Conservation (phyloP, 106 monocot genomes). For the Apostasia ramifera region DNA sequence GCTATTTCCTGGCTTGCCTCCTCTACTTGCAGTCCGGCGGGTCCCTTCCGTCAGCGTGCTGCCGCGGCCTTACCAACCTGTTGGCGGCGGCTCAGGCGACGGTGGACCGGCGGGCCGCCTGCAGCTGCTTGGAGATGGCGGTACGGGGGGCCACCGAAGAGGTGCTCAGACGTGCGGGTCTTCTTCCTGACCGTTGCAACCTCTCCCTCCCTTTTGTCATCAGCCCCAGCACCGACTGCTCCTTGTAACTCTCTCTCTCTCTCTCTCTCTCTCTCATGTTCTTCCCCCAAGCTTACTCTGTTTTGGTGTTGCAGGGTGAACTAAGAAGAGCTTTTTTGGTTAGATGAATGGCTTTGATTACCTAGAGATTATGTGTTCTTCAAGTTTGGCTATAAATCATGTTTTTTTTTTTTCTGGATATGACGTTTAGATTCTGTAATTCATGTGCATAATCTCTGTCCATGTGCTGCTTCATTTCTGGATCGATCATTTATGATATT, state of each 20-base stretch:
- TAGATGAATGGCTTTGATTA: too few relatives aligned
- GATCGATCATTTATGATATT: too few relatives aligned
- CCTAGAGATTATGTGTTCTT: too few relatives aligned
- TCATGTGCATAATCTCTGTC: too few relatives aligned
- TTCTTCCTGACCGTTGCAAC: constrained; percentile 7
- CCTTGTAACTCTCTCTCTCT: constrained; percentile 8
- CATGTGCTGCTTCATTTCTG: too few relatives aligned
- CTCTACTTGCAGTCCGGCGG: background rate
- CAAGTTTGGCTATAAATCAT: too few relatives aligned
- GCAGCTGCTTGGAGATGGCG: constrained; percentile 15
- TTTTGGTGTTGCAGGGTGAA: background rate
- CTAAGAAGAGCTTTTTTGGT: background rate
- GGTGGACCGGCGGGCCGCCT: constrained; percentile 5
- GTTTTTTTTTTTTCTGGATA: too few relatives aligned
- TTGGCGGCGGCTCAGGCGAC: background rate
- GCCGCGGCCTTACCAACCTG: constrained; percentile 1
- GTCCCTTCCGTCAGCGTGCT: background rate
- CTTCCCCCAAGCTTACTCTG: background rate
- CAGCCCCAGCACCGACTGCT: constrained; percentile 16
- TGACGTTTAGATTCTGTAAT: too few relatives aligned
- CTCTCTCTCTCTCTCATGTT: constrained; percentile 1
- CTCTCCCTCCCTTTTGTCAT: constrained; percentile 7
- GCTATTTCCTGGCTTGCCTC: constrained; percentile 8
- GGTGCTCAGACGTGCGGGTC: background rate
- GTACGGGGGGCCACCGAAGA: background rate